A percentile compares a stretch with the other conserved stretches of the same genome.
phyloP scores from a whole-genome alignment of 352 stramenopile species.

The Phytophthora palmivora region DNA sequence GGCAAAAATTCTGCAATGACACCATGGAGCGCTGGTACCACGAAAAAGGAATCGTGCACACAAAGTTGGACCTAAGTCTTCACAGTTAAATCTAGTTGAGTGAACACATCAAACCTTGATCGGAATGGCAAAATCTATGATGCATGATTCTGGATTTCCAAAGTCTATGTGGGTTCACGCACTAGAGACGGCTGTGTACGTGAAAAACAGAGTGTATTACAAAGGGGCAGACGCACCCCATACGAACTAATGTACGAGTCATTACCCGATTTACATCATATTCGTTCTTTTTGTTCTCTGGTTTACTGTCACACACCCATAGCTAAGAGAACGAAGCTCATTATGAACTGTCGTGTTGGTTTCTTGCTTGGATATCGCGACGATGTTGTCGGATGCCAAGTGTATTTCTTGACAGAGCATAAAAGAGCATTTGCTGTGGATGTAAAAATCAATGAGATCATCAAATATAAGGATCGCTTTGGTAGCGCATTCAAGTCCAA shows the following conservation, averaged over 20 bases:
- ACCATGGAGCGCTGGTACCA: slow-evolving; percentile 7
- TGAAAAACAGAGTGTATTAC: too few species aligned
- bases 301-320: slow-evolving; percentile 5
- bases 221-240: too few species aligned
- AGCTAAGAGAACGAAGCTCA: slow-evolving; percentile 4
- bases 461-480: slow-evolving; percentile 22
- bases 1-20: slow-evolving; percentile 8
- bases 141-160: slow-evolving; percentile 6
- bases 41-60: slow-evolving; percentile 14
- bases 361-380: slow-evolving; percentile 18
- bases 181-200: too few species aligned
- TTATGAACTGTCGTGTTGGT: slow-evolving; percentile 11
- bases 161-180: slow-evolving; percentile 7
- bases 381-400: slow-evolving; percentile 7
- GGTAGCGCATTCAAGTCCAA: slow-evolving; percentile 5
- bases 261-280: too few species aligned
- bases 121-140: slow-evolving; percentile 15
- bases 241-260: too few species aligned
- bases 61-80: slow-evolving; percentile 7
- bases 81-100: slow-evolving; percentile 7
- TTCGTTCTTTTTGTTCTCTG: too few species aligned
- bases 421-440: slow-evolving; percentile 16
- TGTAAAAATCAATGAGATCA: slow-evolving; percentile 16
- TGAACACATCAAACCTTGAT: background rate
- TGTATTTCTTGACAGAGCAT: slow-evolving; percentile 14